phyloP scores from a whole-genome alignment of 2,329 filamentous ascomycete genomes.

The Sclerotinia minor region DNA sequence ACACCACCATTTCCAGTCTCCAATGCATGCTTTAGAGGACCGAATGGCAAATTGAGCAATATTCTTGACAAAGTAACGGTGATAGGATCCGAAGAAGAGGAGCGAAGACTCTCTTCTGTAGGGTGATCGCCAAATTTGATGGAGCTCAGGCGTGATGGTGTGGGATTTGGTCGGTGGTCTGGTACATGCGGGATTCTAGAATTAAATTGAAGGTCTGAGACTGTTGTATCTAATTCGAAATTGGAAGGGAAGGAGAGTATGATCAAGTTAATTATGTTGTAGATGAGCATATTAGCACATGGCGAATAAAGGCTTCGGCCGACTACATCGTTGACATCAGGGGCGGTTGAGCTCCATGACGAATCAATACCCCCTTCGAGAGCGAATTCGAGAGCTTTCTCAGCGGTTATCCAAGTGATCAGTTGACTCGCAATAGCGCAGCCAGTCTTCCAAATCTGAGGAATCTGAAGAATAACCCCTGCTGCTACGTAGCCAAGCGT shows the following conservation, averaged over 20 bases:
- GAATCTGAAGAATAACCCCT: slow-evolving; percentile 58
- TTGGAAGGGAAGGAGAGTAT: slow-evolving; percentile 58
- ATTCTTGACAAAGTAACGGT: slow-evolving; percentile 60
- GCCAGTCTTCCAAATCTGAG: slow-evolving; percentile 56
- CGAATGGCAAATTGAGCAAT: slow-evolving; percentile 69
- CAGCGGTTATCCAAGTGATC: slow-evolving; percentile 63
- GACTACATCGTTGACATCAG: slow-evolving; percentile 37
- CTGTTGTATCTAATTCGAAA: slow-evolving; percentile 58
- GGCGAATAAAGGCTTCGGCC: slow-evolving; percentile 52
- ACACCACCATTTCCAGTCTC: slow-evolving; percentile 59
- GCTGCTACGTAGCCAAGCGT: slow-evolving; percentile 66
- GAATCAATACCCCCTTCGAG: slow-evolving; percentile 49
- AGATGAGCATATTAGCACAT: slow-evolving; percentile 55
- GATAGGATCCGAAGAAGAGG: slow-evolving; percentile 39
- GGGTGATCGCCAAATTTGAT: slow-evolving; percentile 69
- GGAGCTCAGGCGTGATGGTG: slow-evolving; percentile 56
- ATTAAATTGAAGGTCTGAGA: slow-evolving; percentile 48
- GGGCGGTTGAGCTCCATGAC: slow-evolving; percentile 42
- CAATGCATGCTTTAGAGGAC: slow-evolving; percentile 63
- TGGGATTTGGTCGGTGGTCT: slow-evolving; percentile 36
- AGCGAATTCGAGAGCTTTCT: slow-evolving; percentile 60
- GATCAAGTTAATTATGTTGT: slow-evolving; percentile 58
- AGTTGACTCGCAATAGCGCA: slow-evolving; percentile 59
- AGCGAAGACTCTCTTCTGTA: slow-evolving; percentile 45
- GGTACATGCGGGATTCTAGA: slow-evolving; percentile 48